Base-by-base conservation (phyloP, 2,329 filamentous ascomycete genomes). In the Colletotrichum sp. region DNA sequence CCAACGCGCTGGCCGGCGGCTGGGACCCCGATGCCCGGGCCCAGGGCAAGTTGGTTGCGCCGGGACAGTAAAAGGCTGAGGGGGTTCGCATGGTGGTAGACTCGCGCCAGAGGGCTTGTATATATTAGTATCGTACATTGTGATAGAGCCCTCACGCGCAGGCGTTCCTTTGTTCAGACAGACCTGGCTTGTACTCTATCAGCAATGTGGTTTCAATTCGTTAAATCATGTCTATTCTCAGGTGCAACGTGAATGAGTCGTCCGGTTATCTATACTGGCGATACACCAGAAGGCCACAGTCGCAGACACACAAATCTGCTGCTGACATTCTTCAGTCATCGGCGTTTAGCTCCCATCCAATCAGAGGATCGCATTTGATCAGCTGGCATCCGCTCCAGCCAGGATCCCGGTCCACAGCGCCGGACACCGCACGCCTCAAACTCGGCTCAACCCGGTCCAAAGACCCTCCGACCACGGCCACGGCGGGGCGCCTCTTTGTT, bases 11-110 rank as follows among this genome's bases (percentile, higher is more conserved):
- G 82, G 96, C 95, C 78, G 97, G 97, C 84, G 97, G 97, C 75
- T 98, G 96, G 96, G 88, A 91, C 78, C 94, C 94, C 77, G 90
- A 95, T 84, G 88, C 95, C 75, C 89, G 87, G 82, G 91, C 92
- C 83, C 92, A 96, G 87, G 97, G 96, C 80, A 93, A 94, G 86
- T 88, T 98, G 79, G 91, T 98, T 83, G 91, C 96, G 70, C 97
- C 97, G 56, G 97, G 97, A 78, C 95, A 98, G 91, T 98, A 95
- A 88, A 86, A 69, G 64, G 58, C 61, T 16, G n/a, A 65, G 55
- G 34, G 55, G 34, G 60, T 68, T 76, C n/a, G 72, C 60, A 69
- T 69, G 75, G 58, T 77, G 36, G 71, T 76, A 75, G 70, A 77
- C 66, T 58, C 56, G 69, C 70, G 77, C 76, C 16, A 52, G 70